Conservation (phyloP, 306 rosid genomes). For the Lagenaria siceraria region DNA sequence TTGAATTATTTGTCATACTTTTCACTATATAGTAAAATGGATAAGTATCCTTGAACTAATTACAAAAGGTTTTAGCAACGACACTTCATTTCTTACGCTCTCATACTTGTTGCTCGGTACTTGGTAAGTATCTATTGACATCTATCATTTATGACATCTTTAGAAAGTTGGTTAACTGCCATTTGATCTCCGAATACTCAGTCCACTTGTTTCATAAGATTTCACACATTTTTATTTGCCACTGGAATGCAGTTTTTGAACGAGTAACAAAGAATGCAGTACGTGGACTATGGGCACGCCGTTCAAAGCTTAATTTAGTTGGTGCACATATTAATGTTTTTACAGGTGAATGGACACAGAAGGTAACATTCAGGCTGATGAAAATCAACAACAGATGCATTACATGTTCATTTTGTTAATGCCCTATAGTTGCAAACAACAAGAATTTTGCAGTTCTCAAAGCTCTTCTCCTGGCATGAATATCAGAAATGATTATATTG, state of each 20-base stretch:
- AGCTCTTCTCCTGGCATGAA: neutral
- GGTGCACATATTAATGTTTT: slow-evolving; percentile 98
- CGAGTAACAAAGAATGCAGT: slow-evolving; percentile 97
- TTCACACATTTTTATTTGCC: neutral
- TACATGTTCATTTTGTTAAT: neutral
- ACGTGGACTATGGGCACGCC: slow-evolving; percentile 89
- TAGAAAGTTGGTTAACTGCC: neutral
- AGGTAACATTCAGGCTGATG: slow-evolving; percentile 45
- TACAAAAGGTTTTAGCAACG: neutral
- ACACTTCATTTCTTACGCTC: neutral
- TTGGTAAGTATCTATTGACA: neutral
- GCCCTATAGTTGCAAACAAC: neutral
- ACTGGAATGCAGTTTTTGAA: slow-evolving; percentile 65
- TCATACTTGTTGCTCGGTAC: neutral
- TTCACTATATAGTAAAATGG: neutral
- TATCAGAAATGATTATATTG: neutral
- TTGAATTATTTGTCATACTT: neutral
- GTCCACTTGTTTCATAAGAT: neutral
- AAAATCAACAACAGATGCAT: neutral
- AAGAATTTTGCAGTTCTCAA: neutral
- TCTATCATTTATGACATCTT: neutral
- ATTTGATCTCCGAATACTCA: neutral
- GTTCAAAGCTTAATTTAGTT: slow-evolving; percentile 87
- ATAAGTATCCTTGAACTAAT: neutral
- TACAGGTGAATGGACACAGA: slow-evolving; percentile 99